Conservation (phyloP, 1,284 basidiomycete species). For the Neonothopanus nambi region DNA sequence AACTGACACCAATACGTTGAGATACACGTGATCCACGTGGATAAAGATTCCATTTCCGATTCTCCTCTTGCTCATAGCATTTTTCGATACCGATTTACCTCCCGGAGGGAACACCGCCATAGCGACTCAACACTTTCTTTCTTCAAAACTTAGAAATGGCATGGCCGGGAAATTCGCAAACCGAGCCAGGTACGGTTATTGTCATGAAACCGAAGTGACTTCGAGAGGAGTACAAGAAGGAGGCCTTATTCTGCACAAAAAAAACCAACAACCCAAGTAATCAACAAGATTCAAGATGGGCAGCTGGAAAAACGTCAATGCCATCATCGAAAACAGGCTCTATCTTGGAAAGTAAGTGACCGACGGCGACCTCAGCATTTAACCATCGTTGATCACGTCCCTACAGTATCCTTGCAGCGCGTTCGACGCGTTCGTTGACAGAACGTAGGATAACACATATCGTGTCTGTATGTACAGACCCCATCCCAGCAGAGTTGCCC, state of each 20-base stretch:
- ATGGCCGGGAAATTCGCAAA: too few relatives aligned
- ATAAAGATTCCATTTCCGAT: too few relatives aligned
- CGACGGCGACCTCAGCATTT: constrained; percentile 18
- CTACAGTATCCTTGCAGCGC: constrained; percentile 67
- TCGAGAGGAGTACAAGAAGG: constrained; percentile 1
- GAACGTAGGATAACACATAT: constrained; percentile 79
- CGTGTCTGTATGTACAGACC: constrained; percentile 70
- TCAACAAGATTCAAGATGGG: constrained; percentile 37
- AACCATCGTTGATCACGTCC: background rate
- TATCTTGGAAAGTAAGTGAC: constrained; percentile 73
- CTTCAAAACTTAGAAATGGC: too few relatives aligned
- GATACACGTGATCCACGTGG: too few relatives aligned
- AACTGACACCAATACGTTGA: too few relatives aligned
- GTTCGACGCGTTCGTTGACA: constrained; percentile 69
- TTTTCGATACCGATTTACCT: background rate
- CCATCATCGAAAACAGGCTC: constrained; percentile 66
- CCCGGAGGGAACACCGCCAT: too few relatives aligned
- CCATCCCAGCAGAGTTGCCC: constrained; percentile 72
- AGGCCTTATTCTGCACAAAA: background rate
- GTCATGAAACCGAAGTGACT: background rate
- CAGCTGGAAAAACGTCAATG: constrained; percentile 73
- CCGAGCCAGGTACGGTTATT: too few relatives aligned
- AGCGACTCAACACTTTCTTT: too few relatives aligned
- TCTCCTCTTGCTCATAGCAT: background rate
- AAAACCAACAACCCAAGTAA: background rate